Conservation (phyloP, 306 rosid genomes). For the Ammopiptanthus mongolicus region DNA sequence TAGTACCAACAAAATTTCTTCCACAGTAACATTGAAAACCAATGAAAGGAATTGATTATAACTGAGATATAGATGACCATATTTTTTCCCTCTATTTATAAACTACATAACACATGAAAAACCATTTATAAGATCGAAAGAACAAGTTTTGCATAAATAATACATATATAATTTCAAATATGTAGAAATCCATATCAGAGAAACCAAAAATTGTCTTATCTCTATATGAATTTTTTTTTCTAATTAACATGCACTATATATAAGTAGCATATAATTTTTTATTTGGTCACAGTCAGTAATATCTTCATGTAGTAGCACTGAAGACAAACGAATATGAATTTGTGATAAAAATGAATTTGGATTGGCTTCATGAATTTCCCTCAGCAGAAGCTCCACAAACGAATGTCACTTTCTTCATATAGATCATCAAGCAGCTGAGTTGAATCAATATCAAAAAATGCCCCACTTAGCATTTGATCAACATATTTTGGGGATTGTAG, state of each 20-base stretch:
- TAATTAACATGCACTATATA: neutral
- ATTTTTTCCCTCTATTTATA: neutral
- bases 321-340: slow-evolving; percentile 49
- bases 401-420: slow-evolving; percentile 73
- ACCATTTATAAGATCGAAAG: slow-evolving; percentile 19
- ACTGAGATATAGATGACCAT: neutral
- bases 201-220: slow-evolving; percentile 53
- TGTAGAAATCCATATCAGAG: slow-evolving; percentile 40
- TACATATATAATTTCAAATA: slow-evolving; percentile 28
- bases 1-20: neutral
- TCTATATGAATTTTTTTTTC: slow-evolving; percentile 28
- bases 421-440: slow-evolving; percentile 49
- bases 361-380: slow-evolving; percentile 5
- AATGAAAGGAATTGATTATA: slow-evolving; percentile 1
- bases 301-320: slow-evolving; percentile 14
- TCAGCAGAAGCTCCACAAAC: slow-evolving; percentile 90
- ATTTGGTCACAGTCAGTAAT: slow-evolving; percentile 52
- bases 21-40: neutral
- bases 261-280: slow-evolving; percentile 7
- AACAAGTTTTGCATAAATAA: slow-evolving; percentile 23
- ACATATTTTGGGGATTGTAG: slow-evolving; percentile 50
- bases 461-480: slow-evolving; percentile 66
- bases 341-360: neutral
- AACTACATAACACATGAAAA: slow-evolving; percentile 10
- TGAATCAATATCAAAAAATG: slow-evolving; percentile 62